phyloP scores from a whole-genome alignment of 306 rosid species.

The Vigna mungo region DNA sequence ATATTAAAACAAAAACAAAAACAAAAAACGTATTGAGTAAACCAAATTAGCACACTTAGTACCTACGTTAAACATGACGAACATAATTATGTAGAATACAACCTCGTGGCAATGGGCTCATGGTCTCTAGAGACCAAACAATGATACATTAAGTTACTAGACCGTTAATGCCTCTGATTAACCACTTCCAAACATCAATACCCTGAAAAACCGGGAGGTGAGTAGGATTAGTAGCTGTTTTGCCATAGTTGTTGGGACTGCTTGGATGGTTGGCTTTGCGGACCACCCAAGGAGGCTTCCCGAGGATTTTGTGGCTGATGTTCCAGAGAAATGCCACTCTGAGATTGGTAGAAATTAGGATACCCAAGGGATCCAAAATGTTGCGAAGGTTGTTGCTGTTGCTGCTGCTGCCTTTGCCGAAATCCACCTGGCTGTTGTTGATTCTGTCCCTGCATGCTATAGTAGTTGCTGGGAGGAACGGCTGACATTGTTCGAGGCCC shows the following conservation, averaged over 20 bases:
- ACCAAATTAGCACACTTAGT: slow-evolving; percentile 78
- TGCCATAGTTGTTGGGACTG: slow-evolving; percentile 94
- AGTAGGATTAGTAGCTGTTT: slow-evolving; percentile 73
- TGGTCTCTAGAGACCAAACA: slow-evolving; percentile 70
- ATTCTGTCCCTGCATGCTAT: slow-evolving; percentile 84
- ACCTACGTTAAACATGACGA: slow-evolving; percentile 69
- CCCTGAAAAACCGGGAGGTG: slow-evolving; percentile 59
- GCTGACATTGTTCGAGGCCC: slow-evolving; percentile 90
- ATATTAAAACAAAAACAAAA: not conserved
- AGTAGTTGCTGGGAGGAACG: slow-evolving; percentile 75
- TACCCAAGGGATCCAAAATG: slow-evolving; percentile 73
- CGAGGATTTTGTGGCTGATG: slow-evolving; percentile 77
- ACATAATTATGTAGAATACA: slow-evolving; percentile 68
- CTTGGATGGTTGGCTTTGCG: slow-evolving; percentile 80
- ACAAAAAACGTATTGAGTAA: slow-evolving; percentile 30
- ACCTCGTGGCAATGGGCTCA: slow-evolving; percentile 74
- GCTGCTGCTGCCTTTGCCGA: slow-evolving; percentile 71
- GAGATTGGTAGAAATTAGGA: slow-evolving; percentile 84
- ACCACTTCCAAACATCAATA: slow-evolving; percentile 65
- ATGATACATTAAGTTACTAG: slow-evolving; percentile 57
- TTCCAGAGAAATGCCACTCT: slow-evolving; percentile 73
- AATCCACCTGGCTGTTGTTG: slow-evolving; percentile 75
- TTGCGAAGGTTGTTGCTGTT: slow-evolving; percentile 85
- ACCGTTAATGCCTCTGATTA: slow-evolving; percentile 57
- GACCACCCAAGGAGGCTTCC: slow-evolving; percentile 67